Percentiles rank a stretch among this genome's conserved stretches.
Conservation (phyloP, 23 red algal species). For the Gracilaria vermiculophylla region DNA sequence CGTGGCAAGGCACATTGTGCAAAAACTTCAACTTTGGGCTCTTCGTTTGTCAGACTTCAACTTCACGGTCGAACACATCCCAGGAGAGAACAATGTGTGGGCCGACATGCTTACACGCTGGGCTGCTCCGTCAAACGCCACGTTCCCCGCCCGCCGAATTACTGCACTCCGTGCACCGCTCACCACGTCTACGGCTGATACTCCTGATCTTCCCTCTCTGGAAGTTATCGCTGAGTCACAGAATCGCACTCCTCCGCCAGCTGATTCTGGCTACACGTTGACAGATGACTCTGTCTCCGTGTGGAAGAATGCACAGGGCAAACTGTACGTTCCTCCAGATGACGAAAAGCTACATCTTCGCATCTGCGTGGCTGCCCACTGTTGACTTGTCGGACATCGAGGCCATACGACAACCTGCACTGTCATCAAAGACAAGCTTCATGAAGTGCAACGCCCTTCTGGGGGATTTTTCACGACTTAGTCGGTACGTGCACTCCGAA, state of each 20-base stretch:
- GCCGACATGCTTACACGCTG: not conserved
- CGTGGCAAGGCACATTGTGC: not conserved
- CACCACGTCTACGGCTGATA: not conserved
- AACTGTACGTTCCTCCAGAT: not conserved
- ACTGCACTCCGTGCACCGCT: not conserved
- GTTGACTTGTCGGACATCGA: not conserved
- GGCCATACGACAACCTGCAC: not conserved
- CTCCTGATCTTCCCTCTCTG: not conserved
- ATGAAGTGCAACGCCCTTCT: too few species aligned
- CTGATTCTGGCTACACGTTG: too few species aligned
- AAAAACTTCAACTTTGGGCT: not conserved
- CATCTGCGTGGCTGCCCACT: not conserved
- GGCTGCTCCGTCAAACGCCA: not conserved
- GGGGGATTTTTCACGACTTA: too few species aligned
- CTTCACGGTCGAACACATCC: not conserved
- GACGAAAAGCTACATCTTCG: conserved; percentile 10
- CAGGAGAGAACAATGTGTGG: not conserved
- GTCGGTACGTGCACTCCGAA: too few species aligned
- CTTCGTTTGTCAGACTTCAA: not conserved
- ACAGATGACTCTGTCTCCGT: too few species aligned
- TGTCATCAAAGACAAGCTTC: not conserved
- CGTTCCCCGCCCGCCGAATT: not conserved
- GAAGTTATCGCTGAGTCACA: not conserved
- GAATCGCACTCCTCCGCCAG: not conserved
- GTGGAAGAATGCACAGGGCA: not conserved